Base-by-base conservation (phyloP, 257 asterid genomes). In the Solanum pimpinellifolium region DNA sequence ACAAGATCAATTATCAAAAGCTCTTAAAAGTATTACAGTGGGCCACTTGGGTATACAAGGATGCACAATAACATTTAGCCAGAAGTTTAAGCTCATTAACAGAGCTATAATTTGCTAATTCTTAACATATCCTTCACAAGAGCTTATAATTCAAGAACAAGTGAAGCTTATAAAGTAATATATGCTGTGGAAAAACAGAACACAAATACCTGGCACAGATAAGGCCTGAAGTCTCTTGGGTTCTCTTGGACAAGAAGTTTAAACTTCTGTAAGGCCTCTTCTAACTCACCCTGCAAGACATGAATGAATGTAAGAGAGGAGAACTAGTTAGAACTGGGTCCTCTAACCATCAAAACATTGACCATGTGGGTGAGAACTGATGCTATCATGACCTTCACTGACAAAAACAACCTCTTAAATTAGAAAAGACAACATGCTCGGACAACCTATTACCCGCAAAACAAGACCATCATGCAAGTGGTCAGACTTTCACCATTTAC, bases 161-260 rank as follows among this genome's bases (percentile, higher is more conserved):
- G 33, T 47, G 56, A 49, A 21, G 83, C 83, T 70, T 73, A 21
- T 35, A 47, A 85, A 56, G 78, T 15, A 85, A 70, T 44, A 70
- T 44, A 72, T 80, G 68, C 66, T 14, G 62, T 35, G 73, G 31
- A 27, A 27, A 62, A 86, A 41, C 44, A 77, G 15, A 29, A 9
- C 46, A 72, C 35, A 83, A 47, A 85, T 86, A 94, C 98, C 98
- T 94, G 98, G 93, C 98, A 97, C 68, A 95, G 92, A 85, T 94
- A 97, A 76, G 98, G 99, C 78, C 98, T 96, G 75, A 95, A 97
- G 89, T 94, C 99, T 90, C 97, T 92, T n/a, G 98, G 98, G 89
- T 97, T 97, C 89, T 95, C 98, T 83, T 91, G 90, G 74, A 95
- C 91, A 85, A 97, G 98, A 85, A 78, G 91, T 88, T 94, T 95